Evolutionary conservation across 345 rosid species (phyloP).

Genomic region (Raphanus sativus): DNA sequence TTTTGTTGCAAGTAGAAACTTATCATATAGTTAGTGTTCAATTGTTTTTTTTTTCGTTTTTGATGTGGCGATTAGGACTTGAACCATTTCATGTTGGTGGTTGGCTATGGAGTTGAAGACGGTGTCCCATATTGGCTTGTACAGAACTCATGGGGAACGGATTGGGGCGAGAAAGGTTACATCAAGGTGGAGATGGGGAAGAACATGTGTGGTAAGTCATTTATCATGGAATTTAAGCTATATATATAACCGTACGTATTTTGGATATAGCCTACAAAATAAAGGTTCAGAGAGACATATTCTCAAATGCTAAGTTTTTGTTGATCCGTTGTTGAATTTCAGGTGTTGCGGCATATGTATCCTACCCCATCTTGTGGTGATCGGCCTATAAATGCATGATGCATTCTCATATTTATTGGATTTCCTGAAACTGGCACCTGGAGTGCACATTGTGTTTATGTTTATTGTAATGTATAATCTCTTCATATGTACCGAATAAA

Average conservation of each 20-base stretch:
- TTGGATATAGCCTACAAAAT: neutral
- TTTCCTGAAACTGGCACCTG: neutral
- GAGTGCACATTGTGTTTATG: neutral
- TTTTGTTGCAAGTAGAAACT: neutral
- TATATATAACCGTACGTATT: neutral
- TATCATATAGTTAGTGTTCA: neutral
- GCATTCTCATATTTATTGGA: neutral
- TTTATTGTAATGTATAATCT: neutral
- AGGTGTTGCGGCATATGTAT: neutral
- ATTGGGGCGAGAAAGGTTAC: constrained; percentile 83
- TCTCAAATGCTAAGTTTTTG: neutral
- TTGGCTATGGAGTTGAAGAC: constrained; percentile 84
- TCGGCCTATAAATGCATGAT: neutral
- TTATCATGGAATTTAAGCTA: neutral
- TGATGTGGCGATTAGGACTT: constrained; percentile 62
- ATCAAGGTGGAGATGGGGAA: constrained; percentile 93
- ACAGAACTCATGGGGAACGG: constrained; percentile 90
- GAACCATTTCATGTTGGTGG: constrained; percentile 93
- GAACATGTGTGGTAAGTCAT: constrained; percentile 83
- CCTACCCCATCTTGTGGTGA: neutral
- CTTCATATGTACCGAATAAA: neutral
- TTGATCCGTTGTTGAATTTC: neutral
- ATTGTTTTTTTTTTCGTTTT: neutral
- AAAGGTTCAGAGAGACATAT: neutral
- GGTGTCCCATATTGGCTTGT: constrained; percentile 84